phyloP scores from a whole-genome alignment of 2,329 filamentous ascomycete genomes.

The Blumeriella jaapii region DNA sequence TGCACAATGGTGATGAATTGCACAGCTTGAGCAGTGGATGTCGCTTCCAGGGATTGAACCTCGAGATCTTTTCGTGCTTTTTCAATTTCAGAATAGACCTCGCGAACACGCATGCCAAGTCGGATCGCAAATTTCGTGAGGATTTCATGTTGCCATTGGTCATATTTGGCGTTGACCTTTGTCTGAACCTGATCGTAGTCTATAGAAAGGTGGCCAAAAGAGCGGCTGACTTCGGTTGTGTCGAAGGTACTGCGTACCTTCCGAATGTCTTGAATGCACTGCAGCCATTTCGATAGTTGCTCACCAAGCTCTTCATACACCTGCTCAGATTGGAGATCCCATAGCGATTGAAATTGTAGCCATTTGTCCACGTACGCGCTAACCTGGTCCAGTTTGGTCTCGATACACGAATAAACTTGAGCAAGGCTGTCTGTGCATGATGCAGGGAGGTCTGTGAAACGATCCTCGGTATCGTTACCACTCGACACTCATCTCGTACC shows the following conservation, averaged over 20 bases:
- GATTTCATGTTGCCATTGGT: conserved; percentile 98
- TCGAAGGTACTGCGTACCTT: conserved; percentile 95
- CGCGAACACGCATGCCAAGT: conserved; percentile 80
- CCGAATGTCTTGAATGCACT: conserved; percentile 91
- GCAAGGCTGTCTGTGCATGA: conserved; percentile 71
- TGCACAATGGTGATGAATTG: conserved; percentile 98
- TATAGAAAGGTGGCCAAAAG: conserved; percentile 88
- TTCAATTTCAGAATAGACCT: conserved; percentile 85
- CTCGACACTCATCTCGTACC: conserved; percentile 86
- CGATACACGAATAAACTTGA: conserved; percentile 71
- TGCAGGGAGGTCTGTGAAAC: conserved; percentile 76
- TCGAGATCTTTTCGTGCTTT: conserved; percentile 85
- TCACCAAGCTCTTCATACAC: conserved; percentile 89
- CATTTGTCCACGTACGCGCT: conserved; percentile 89
- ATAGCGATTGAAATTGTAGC: conserved; percentile 96
- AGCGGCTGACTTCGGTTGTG: conserved; percentile 84
- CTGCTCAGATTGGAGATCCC: conserved; percentile 93
- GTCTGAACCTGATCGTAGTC: conserved; percentile 98
- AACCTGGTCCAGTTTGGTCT: conserved; percentile 71
- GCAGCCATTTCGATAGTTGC: conserved; percentile 83
- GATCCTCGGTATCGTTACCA: conserved; percentile 48
- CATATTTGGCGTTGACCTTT: conserved; percentile 97
- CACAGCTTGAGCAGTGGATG: conserved; percentile 91
- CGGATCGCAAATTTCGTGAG: conserved; percentile 84
- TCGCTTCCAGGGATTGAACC: conserved; percentile 81